Evolutionary conservation across 768 basidiomycete genomes (phyloP).

Genomic region (Pisolithus marmoratus): DNA sequence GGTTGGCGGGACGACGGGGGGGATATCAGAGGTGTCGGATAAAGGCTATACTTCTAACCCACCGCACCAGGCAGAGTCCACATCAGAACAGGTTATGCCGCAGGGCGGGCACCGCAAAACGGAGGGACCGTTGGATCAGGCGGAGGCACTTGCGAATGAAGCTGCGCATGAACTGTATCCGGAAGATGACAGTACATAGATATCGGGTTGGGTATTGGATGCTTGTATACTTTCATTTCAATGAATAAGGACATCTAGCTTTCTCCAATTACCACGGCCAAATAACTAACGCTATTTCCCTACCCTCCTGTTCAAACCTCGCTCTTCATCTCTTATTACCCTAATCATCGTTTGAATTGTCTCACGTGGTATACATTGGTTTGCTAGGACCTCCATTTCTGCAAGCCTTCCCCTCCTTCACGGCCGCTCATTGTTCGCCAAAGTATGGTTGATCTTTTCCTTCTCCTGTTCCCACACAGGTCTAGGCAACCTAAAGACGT

Average conservation of each 20-base stretch:
- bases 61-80: slow-evolving; percentile 2
- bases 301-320: too few relatives aligned
- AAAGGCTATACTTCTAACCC: neutral
- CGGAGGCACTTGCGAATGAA: slow-evolving; percentile 45
- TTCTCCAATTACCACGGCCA: neutral
- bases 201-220: slow-evolving; percentile 11
- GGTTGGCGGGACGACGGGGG: neutral
- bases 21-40: neutral
- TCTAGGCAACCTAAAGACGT: slow-evolving; percentile 22
- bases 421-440: too few relatives aligned
- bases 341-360: too few relatives aligned
- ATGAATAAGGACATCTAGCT: neutral
- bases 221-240: neutral
- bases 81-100: slow-evolving; percentile 6
- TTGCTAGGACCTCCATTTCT: too few relatives aligned
- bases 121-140: slow-evolving; percentile 44
- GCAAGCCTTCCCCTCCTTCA: too few relatives aligned
- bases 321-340: too few relatives aligned
- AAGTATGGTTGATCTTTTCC: too few relatives aligned
- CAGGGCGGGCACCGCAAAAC: slow-evolving; percentile 12
- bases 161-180: slow-evolving; percentile 53
- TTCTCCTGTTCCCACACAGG: slow-evolving; percentile 17
- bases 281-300: too few relatives aligned
- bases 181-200: slow-evolving; percentile 5
- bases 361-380: too few relatives aligned